Percentiles rank a stretch among this genome's conserved stretches.
Conservation (phyloP, 306 rosid genomes). For the Quillaja saponaria region DNA sequence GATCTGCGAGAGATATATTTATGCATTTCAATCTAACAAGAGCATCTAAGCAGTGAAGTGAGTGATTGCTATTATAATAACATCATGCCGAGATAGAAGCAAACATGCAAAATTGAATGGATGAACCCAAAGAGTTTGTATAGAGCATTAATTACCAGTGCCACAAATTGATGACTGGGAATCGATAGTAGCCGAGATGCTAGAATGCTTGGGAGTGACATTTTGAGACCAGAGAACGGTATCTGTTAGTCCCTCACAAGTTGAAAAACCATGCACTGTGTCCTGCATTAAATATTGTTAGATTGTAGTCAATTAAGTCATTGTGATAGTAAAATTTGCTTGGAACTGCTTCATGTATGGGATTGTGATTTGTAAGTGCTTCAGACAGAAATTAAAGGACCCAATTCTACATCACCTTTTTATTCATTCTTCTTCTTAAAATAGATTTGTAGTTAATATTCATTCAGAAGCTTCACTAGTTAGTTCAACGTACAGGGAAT, state of each 20-base stretch:
- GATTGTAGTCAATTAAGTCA: neutral
- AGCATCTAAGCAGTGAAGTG: neutral
- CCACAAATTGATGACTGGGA: conserved; percentile 77
- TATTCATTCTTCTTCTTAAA: too few relatives aligned
- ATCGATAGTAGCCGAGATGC: conserved; percentile 63
- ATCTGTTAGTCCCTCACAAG: conserved; percentile 46
- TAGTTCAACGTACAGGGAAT: too few relatives aligned
- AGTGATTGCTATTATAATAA: neutral
- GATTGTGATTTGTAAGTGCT: too few relatives aligned
- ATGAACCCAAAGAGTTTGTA: neutral
- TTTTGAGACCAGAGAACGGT: conserved; percentile 39
- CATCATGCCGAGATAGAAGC: neutral
- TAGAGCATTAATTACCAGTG: conserved; percentile 32
- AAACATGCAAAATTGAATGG: neutral
- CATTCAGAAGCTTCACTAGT: too few relatives aligned
- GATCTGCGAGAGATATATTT: too few relatives aligned
- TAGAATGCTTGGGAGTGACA: conserved; percentile 54
- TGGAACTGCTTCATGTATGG: too few relatives aligned
- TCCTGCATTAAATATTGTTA: conserved; percentile 53
- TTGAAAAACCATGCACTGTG: conserved; percentile 41
- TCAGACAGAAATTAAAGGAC: too few relatives aligned
- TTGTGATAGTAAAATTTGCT: neutral
- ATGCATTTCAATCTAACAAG: neutral
- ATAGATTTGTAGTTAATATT: too few relatives aligned
- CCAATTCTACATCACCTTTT: too few relatives aligned